Evolutionary conservation across 257 asterid genomes (phyloP).

Genomic region (Solanum chilense): DNA sequence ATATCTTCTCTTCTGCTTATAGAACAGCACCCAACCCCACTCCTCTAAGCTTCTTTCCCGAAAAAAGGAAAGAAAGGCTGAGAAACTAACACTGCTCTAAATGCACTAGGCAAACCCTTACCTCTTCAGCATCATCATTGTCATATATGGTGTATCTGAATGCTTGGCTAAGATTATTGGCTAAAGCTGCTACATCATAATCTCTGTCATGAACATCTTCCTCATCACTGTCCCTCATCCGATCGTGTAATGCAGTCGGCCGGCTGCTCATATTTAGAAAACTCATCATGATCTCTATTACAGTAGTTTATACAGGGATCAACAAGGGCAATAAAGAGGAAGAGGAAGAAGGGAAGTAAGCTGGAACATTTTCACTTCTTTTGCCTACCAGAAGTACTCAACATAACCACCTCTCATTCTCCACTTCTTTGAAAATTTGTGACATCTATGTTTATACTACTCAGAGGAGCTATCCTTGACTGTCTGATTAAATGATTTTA

Average conservation of each 20-base stretch:
- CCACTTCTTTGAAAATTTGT: neutral
- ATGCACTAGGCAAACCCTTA: slow-evolving; percentile 1
- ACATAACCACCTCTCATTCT: neutral
- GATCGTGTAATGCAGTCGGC: slow-evolving; percentile 79
- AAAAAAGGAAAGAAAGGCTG: neutral
- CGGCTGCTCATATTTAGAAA: slow-evolving; percentile 49
- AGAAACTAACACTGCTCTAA: neutral
- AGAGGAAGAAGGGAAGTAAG: neutral
- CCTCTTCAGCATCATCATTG: slow-evolving; percentile 73
- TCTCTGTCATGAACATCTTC: slow-evolving; percentile 87
- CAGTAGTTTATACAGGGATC: neutral
- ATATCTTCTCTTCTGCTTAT: neutral
- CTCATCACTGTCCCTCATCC: slow-evolving; percentile 86
- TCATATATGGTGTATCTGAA: slow-evolving; percentile 75
- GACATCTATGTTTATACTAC: neutral
- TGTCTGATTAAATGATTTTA: neutral
- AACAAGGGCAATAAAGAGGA: neutral
- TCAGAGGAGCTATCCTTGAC: neutral
- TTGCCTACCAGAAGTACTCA: neutral
- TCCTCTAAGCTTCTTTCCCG: neutral
- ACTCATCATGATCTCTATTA: neutral
- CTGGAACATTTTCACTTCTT: neutral
- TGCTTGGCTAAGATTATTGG: slow-evolving; percentile 84
- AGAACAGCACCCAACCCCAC: neutral
- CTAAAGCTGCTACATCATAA: slow-evolving; percentile 86